A percentile compares a stretch with the other conserved stretches of the same genome.
phyloP scores from a whole-genome alignment of 108 stramenopile genomes.

The Licmophora abbreviata region DNA sequence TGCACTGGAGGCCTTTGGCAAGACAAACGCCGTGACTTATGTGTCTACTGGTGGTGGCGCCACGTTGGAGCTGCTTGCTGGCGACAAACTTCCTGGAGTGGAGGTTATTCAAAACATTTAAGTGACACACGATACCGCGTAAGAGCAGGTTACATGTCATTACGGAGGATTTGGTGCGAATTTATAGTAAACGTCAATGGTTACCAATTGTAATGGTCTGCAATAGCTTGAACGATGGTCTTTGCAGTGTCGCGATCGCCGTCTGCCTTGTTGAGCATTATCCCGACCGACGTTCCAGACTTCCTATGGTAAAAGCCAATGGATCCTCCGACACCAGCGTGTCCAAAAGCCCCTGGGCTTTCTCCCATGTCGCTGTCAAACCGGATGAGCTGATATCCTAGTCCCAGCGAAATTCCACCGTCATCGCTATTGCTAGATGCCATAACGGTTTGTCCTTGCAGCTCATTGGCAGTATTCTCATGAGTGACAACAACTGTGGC shows the following conservation, averaged over 20 bases:
- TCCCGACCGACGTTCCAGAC: constrained; percentile 5
- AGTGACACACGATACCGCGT: too few species aligned
- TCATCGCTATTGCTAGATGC: background rate
- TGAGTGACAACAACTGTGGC: background rate
- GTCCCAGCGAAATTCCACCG: background rate
- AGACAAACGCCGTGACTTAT: constrained; percentile 77
- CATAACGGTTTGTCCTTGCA: constrained; percentile 1
- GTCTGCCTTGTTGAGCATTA: constrained; percentile 21
- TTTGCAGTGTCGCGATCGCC: constrained; percentile 3
- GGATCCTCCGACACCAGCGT: constrained; percentile 5
- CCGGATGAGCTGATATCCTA: constrained; percentile 3
- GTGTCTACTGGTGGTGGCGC: constrained; percentile 94
- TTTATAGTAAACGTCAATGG: background rate
- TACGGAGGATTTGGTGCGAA: too few species aligned
- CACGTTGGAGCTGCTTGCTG: constrained; percentile 90
- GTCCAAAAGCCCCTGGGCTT: background rate
- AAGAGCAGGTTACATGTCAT: too few species aligned
- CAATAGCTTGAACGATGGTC: constrained; percentile 7
- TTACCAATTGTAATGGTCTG: constrained; percentile 13
- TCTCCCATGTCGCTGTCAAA: too few species aligned
- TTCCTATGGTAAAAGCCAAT: constrained; percentile 11
- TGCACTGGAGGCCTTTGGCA: constrained; percentile 76
- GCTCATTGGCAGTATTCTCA: background rate
- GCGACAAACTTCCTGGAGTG: constrained; percentile 89
- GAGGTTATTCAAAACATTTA: constrained; percentile 64